Evolutionary conservation across 768 basidiomycete genomes (phyloP).

Genomic region (Roridomyces roridus): DNA sequence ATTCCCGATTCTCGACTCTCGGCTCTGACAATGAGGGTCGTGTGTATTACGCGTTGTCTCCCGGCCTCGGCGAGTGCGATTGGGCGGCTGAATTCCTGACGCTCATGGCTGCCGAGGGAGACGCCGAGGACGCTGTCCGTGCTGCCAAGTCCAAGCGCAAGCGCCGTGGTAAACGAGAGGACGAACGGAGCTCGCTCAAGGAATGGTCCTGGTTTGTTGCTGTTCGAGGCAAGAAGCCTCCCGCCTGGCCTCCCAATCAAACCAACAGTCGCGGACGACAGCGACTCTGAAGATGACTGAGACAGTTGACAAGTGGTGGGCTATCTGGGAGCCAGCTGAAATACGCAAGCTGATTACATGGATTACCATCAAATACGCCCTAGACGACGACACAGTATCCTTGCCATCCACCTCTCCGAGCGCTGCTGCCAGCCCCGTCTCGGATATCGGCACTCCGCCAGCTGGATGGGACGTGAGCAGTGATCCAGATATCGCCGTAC

Average conservation of each 20-base stretch:
- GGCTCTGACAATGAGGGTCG: conserved; percentile 75
- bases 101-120: conserved; percentile 30
- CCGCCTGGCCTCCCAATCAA: conserved; percentile 32
- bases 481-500: conserved; percentile 20
- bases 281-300: conserved; percentile 36
- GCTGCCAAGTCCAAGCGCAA: conserved; percentile 48
- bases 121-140: conserved; percentile 37
- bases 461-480: conserved; percentile 23
- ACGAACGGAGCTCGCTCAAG: conserved; percentile 57
- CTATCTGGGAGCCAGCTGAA: conserved; percentile 68
- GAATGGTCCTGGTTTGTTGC: conserved; percentile 83
- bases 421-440: conserved; percentile 6
- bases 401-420: conserved; percentile 7
- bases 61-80: conserved; percentile 64
- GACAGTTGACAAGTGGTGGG: conserved; percentile 74
- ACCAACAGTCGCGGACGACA: conserved; percentile 29
- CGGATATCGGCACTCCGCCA: conserved; percentile 1
- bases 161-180: conserved; percentile 44
- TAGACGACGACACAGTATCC: conserved; percentile 40
- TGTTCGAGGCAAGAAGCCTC: conserved; percentile 69
- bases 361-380: conserved; percentile 57
- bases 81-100: conserved; percentile 48
- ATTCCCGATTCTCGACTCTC: conserved; percentile 63
- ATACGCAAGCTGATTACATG: conserved; percentile 71
- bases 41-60: conserved; percentile 69